Conservation (phyloP, 768 basidiomycete species). For the Rhizopogon roseolus region DNA sequence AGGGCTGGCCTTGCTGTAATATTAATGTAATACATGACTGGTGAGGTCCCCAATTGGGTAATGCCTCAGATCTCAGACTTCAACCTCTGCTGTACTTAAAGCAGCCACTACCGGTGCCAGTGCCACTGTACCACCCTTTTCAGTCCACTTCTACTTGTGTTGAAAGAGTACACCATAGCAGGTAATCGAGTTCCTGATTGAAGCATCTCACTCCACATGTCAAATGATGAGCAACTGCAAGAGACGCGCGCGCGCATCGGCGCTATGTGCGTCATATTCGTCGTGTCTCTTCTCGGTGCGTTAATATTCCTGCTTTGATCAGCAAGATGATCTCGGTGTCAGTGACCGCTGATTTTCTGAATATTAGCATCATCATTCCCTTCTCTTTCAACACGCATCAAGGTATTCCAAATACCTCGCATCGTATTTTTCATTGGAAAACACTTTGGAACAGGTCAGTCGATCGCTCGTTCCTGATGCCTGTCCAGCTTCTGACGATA, state of each 20-base stretch:
- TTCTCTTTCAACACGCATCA: conserved; percentile 49
- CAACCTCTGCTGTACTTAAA: neutral
- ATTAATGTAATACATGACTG: too few species aligned
- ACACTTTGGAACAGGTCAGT: conserved; percentile 73
- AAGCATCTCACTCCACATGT: neutral
- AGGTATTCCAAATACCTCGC: conserved; percentile 55
- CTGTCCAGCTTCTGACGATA: neutral
- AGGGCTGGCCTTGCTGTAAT: too few species aligned
- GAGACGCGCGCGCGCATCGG: conserved; percentile 1
- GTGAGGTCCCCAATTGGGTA: too few species aligned
- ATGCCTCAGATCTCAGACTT: too few species aligned
- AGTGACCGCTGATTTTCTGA: neutral
- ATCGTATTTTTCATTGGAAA: conserved; percentile 81
- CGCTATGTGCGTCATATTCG: conserved; percentile 50
- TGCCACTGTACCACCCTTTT: neutral
- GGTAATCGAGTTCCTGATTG: neutral
- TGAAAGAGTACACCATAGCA: neutral
- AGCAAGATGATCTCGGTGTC: neutral
- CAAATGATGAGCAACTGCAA: neutral
- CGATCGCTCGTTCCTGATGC: neutral
- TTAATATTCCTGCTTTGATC: conserved; percentile 5
- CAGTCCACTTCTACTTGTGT: neutral
- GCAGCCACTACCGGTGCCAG: neutral
- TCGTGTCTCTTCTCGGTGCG: conserved; percentile 62
- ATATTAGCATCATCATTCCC: conserved; percentile 71